Base-by-base conservation (phyloP, 352 stramenopile species). In the Blastocystis sp. region DNA sequence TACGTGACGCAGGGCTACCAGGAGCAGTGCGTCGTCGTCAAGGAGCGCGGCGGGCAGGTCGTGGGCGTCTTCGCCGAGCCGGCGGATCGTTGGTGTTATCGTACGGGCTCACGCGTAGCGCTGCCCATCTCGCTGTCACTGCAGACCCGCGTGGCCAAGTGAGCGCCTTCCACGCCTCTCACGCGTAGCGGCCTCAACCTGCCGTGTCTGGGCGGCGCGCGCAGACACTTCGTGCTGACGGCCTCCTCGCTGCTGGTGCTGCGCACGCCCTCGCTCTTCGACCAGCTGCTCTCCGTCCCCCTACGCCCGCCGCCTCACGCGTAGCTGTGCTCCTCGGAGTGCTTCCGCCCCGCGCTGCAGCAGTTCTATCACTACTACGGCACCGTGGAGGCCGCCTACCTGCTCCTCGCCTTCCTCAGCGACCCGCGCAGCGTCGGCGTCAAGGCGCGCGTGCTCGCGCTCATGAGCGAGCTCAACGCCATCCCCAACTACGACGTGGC, bases 141-240 rank as follows among this genome's bases (percentile, higher is more conserved):
- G 24, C 74, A 45, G 11, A 28, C 14, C 28, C 66, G 66, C 48
- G 21, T 84, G 11, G 21, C n/a, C 28, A 84, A 68, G 74, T 84
- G 24, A 59, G 57, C 11, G 42, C 38, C 19, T 9, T 19, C n/a
- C 11, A 52, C 57, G 2, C 19, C 19, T 4, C 2, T 68, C 10
- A 69, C 21, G 11, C 17, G 17, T 68, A 84, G 74, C 48, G 74
- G 74, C 17, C 74, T 84, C 11, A 38, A 59, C 52, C 48, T 84
- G 59, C 48, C 74, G 17, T 34, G 17, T 10, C 10, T 42, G 21
- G 21, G 11, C 3, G 54, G 17, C 17, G 21, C 17, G 0, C 57
- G 42, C 19, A 24, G 11, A 10, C 45, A 57, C 3, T 52, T 70
- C 17, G 2, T 84, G 34, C 74, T 84, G 7, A 84, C 74, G 0